These are phyloP conservation scores for Parietaria judaica DNA, from an alignment of 306 rosid genomes.

Conservation along the genomic window DNA sequence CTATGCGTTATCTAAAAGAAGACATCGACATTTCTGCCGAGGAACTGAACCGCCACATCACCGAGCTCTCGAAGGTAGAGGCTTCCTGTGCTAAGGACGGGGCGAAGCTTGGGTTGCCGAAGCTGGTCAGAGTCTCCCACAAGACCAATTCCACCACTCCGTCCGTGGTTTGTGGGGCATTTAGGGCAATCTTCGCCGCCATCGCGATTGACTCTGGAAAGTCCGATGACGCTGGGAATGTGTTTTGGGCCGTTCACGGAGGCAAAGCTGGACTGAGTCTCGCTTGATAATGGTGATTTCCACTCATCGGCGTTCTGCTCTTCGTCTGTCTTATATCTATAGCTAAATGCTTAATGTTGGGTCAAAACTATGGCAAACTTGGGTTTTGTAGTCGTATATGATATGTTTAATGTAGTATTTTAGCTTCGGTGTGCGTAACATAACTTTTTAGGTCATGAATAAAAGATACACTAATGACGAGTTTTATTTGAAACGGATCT, in stretches of 20 bases:
- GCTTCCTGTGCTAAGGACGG: slow-evolving; percentile 47
- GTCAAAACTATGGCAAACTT: background rate
- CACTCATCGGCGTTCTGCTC: background rate
- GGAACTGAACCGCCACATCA: slow-evolving; percentile 35
- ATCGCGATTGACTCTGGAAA: slow-evolving; percentile 48
- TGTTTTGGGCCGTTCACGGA: slow-evolving; percentile 47
- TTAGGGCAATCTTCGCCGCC: slow-evolving; percentile 65
- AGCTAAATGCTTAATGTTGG: slow-evolving; percentile 2
- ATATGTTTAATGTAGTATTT: background rate
- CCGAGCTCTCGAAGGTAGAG: slow-evolving; percentile 36
- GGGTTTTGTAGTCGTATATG: background rate
- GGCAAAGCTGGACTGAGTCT: slow-evolving; percentile 24
- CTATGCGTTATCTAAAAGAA: slow-evolving; percentile 24
- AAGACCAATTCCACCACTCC: slow-evolving; percentile 56
- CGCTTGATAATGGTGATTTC: slow-evolving; percentile 15
- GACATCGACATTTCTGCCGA: slow-evolving; percentile 45
- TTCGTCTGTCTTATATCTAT: background rate
- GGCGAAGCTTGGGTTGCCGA: slow-evolving; percentile 33
- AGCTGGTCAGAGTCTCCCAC: slow-evolving; percentile 54
- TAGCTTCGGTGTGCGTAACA: no score
- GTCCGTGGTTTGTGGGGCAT: slow-evolving; percentile 55
- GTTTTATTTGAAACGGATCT: no score
- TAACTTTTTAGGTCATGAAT: no score
- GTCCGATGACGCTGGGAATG: slow-evolving; percentile 40
- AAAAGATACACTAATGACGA: no score